phyloP scores from a whole-genome alignment of 768 basidiomycete genomes.

The Suillus plorans region DNA sequence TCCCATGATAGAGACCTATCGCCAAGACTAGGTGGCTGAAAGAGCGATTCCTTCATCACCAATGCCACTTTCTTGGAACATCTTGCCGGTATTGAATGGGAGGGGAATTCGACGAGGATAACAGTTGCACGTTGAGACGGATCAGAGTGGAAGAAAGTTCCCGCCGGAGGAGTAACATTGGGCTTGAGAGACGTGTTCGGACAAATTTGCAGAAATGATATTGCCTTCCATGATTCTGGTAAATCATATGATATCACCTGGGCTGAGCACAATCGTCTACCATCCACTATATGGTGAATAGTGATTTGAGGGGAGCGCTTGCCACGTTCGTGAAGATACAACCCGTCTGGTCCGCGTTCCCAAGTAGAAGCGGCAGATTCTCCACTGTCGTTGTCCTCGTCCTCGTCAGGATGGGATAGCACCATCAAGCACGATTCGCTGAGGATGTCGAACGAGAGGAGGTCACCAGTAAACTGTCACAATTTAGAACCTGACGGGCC shows the following conservation, averaged over 20 bases:
- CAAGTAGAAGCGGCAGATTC: slow-evolving; percentile 15
- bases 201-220: slow-evolving; percentile 45
- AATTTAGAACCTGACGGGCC: neutral
- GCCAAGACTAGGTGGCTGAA: slow-evolving; percentile 41
- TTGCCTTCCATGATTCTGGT: slow-evolving; percentile 48
- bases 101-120: slow-evolving; percentile 41
- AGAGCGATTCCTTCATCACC: slow-evolving; percentile 54
- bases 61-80: slow-evolving; percentile 45
- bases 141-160: slow-evolving; percentile 57
- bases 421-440: slow-evolving; percentile 26
- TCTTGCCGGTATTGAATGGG: slow-evolving; percentile 32
- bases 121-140: slow-evolving; percentile 50
- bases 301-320: slow-evolving; percentile 31
- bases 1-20: slow-evolving; percentile 53
- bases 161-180: slow-evolving; percentile 36
- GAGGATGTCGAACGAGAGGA: slow-evolving; percentile 31
- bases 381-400: slow-evolving; percentile 30
- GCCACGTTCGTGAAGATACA: slow-evolving; percentile 29
- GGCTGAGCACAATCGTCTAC: slow-evolving; percentile 11
- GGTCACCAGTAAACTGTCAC: slow-evolving; percentile 25
- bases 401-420: slow-evolving; percentile 31
- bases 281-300: slow-evolving; percentile 22
- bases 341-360: slow-evolving; percentile 30
- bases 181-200: slow-evolving; percentile 45
- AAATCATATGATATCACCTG: slow-evolving; percentile 45